Conservation (phyloP, 805 yeast species). For the Saturnispora diversa region DNA sequence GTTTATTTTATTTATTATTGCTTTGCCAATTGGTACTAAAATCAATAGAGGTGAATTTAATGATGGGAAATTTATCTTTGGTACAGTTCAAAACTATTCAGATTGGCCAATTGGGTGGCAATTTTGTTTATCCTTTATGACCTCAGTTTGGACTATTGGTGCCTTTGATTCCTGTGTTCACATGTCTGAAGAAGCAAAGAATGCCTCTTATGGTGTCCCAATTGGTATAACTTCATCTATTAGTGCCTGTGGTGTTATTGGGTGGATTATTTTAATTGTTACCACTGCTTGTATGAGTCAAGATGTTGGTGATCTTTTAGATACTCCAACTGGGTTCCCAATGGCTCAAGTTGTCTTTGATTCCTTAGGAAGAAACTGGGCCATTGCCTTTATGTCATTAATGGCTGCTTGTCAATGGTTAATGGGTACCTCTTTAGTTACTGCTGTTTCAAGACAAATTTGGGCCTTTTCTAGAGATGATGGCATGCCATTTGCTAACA, state of each 20-base stretch:
- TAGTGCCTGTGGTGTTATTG: constrained; percentile 46
- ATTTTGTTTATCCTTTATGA: constrained; percentile 38
- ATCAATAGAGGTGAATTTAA: constrained; percentile 32
- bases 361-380: constrained; percentile 55
- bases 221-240: constrained; percentile 54
- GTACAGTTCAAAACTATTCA: constrained; percentile 39
- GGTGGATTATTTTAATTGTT: constrained; percentile 46
- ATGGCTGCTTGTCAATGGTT: constrained; percentile 53
- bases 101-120: constrained; percentile 55
- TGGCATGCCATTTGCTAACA: constrained; percentile 54
- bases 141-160: constrained; percentile 67
- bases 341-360: constrained; percentile 56
- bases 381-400: constrained; percentile 51
- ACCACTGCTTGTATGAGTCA: constrained; percentile 45
- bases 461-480: constrained; percentile 73
- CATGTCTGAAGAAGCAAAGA: constrained; percentile 60
- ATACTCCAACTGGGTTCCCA: constrained; percentile 45
- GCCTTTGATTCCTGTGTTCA: constrained; percentile 65
- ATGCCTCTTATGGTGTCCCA: constrained; percentile 55
- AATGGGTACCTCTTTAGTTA: constrained; percentile 54
- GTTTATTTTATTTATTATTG: constrained; percentile 47
- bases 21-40: constrained; percentile 53
- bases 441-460: constrained; percentile 61
- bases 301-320: constrained; percentile 35
- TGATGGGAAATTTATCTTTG: constrained; percentile 45